These are phyloP conservation scores for Mayamaea pseudoterrestris DNA, from an alignment of 108 stramenopile species.

Conservation along the genomic window DNA sequence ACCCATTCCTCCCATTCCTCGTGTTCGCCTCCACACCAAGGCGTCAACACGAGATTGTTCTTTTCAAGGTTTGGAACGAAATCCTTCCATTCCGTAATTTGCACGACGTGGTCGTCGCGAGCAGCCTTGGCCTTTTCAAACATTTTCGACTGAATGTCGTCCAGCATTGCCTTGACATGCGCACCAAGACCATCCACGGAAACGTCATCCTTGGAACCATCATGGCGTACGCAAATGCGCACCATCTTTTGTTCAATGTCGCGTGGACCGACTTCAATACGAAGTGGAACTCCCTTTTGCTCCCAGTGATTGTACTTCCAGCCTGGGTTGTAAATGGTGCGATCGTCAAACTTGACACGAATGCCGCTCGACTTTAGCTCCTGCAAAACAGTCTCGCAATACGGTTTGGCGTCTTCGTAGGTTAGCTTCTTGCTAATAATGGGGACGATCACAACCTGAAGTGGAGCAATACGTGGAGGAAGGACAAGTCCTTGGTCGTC, in stretches of 20 bases:
- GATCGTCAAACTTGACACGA: conserved; percentile 88
- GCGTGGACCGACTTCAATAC: conserved; percentile 95
- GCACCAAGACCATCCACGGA: conserved; percentile 54
- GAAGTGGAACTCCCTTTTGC: conserved; percentile 99
- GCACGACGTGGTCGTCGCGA: conserved; percentile 84
- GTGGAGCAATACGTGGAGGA: conserved; percentile 91
- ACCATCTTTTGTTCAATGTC: conserved; percentile 81
- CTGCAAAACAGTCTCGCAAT: conserved; percentile 56
- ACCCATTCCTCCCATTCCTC: conserved; percentile 97
- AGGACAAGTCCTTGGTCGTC: conserved; percentile 98
- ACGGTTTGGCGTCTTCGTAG: conserved; percentile 46
- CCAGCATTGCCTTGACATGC: conserved; percentile 48
- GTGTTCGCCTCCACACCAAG: conserved; percentile 88
- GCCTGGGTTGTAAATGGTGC: conserved; percentile 93
- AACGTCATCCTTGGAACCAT: conserved; percentile 78
- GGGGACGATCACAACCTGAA: conserved; percentile 95
- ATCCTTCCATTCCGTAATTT: conserved; percentile 95
- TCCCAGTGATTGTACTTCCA: conserved; percentile 99
- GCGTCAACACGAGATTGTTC: conserved; percentile 93
- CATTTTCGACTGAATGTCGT: conserved; percentile 84
- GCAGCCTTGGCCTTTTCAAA: conserved; percentile 80
- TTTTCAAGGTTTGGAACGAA: conserved; percentile 94
- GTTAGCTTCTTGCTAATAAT: conserved; percentile 84
- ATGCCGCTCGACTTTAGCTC: conserved; percentile 53
- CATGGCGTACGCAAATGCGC: conserved; percentile 79